A percentile compares a stretch with the other conserved stretches of the same genome.
Conservation (phyloP, 1,284 basidiomycete genomes). For the Mycosarcoma maydis region DNA sequence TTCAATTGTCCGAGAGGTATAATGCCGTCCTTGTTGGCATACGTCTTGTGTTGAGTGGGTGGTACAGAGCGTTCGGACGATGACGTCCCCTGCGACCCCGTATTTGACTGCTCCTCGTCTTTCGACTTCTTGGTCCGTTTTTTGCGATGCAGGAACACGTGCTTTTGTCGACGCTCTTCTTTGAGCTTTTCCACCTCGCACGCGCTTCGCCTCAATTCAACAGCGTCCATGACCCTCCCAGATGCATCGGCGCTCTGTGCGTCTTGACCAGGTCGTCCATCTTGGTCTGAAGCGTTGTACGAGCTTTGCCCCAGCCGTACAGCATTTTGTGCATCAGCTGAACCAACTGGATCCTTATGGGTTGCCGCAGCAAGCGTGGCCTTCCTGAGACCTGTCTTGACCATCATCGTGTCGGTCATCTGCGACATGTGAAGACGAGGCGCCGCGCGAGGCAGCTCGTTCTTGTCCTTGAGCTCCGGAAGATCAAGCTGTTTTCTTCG, state of each 20-base stretch:
- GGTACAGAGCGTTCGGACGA: not conserved
- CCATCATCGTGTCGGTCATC: constrained; percentile 36
- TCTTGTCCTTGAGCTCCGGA: constrained; percentile 56
- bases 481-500: constrained; percentile 51
- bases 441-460: constrained; percentile 56
- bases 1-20: constrained; percentile 45
- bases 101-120: not conserved
- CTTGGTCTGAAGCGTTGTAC: not conserved
- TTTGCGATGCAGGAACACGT: constrained; percentile 18
- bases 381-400: constrained; percentile 24
- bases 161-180: constrained; percentile 14
- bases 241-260: constrained; percentile 4
- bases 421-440: constrained; percentile 24
- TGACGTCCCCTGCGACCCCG: not conserved
- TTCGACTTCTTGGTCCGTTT: constrained; percentile 5
- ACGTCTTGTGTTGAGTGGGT: constrained; percentile 10
- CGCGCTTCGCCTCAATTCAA: constrained; percentile 22
- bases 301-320: not conserved
- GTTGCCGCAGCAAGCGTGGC: not conserved
- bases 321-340: constrained; percentile 2
- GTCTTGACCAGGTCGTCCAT: not conserved
- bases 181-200: constrained; percentile 34
- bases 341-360: not conserved
- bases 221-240: constrained; percentile 15
- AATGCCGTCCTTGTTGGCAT: constrained; percentile 40